phyloP scores from a whole-genome alignment of 768 basidiomycete species.

The Sarcodon aspratus region DNA sequence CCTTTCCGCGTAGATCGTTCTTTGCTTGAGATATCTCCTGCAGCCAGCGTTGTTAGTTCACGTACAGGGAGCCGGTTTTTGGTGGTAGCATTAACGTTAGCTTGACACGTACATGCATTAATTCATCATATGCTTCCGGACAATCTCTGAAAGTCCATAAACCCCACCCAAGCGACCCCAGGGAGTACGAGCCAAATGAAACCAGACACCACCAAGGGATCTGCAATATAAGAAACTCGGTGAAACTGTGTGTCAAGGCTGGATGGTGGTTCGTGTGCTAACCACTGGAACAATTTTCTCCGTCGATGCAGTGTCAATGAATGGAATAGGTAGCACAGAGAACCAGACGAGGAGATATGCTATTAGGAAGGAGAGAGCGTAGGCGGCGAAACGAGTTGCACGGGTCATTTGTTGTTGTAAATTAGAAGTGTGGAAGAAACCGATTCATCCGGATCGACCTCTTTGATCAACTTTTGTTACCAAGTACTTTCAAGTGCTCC shows the following conservation, averaged over 20 bases:
- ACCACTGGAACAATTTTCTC: neutral
- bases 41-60: neutral
- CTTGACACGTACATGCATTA: slow-evolving; percentile 14
- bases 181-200: slow-evolving; percentile 26
- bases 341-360: slow-evolving; percentile 21
- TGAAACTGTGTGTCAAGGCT: neutral
- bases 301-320: neutral
- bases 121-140: slow-evolving; percentile 26
- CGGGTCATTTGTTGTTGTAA: slow-evolving; percentile 20
- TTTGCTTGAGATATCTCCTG: neutral
- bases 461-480: too few relatives aligned
- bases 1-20: neutral
- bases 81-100: neutral
- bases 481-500: too few relatives aligned
- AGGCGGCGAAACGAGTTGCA: slow-evolving; percentile 18
- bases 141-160: slow-evolving; percentile 26
- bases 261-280: neutral
- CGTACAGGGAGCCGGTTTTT: neutral
- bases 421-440: too few relatives aligned
- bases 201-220: slow-evolving; percentile 29
- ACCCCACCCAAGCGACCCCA: slow-evolving; percentile 25
- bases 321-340: slow-evolving; percentile 5
- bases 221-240: slow-evolving; percentile 8
- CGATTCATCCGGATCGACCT: too few relatives aligned
- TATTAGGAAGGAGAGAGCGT: slow-evolving; percentile 13